phyloP scores from a whole-genome alignment of 2,329 filamentous ascomycete species.

The Alternaria consortialis region DNA sequence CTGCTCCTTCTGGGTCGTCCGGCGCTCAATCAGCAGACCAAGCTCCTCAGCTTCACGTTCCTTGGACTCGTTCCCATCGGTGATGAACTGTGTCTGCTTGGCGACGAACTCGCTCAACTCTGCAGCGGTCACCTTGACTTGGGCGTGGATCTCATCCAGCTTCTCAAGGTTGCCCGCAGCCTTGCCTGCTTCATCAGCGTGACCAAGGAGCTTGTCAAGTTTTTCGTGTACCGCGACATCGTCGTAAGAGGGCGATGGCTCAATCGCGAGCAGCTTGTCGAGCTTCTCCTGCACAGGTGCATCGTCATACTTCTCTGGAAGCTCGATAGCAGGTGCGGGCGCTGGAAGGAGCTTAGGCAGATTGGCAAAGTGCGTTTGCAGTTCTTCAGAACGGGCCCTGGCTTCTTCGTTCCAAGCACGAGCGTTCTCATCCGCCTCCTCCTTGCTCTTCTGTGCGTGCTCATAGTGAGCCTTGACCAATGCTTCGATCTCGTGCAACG shows the following conservation, averaged over 20 bases:
- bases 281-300: constrained; percentile 64
- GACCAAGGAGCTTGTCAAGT: constrained; percentile 64
- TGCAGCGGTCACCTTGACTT: constrained; percentile 83
- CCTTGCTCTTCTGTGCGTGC: constrained; percentile 73
- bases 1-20: constrained; percentile 71
- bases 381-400: constrained; percentile 53
- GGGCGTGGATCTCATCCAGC: constrained; percentile 86
- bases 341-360: constrained; percentile 58
- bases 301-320: constrained; percentile 64
- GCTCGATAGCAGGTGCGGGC: constrained; percentile 57
- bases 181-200: constrained; percentile 70
- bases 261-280: constrained; percentile 62
- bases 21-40: constrained; percentile 80
- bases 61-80: constrained; percentile 79
- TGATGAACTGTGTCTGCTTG: constrained; percentile 76
- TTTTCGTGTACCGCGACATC: constrained; percentile 67
- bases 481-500: constrained; percentile 83
- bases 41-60: constrained; percentile 84
- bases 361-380: constrained; percentile 52
- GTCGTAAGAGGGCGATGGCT: constrained; percentile 26
- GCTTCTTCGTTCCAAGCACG: constrained; percentile 55
- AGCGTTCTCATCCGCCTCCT: constrained; percentile 55
- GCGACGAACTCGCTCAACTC: constrained; percentile 86
- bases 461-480: constrained; percentile 89
- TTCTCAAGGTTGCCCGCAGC: constrained; percentile 79